Conservation (phyloP, 129 eudicot species). For the Dittrichia graveolens region DNA sequence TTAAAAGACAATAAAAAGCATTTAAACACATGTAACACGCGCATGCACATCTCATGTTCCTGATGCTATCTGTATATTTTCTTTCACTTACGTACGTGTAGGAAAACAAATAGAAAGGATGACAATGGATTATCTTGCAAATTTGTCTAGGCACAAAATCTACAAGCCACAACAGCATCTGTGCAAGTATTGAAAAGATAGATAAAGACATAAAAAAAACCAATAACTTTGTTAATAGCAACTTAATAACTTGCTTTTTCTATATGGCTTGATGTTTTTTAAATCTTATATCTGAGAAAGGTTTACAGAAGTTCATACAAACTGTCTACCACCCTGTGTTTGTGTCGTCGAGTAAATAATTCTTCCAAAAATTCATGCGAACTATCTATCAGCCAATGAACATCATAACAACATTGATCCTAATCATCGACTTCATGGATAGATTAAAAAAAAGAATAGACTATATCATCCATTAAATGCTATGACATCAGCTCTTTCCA, state of each 20-base stretch:
- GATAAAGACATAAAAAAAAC: neutral
- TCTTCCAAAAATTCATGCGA: neutral
- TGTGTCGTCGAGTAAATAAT: neutral
- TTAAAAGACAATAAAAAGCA: conserved; percentile 13
- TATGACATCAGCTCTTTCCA: neutral
- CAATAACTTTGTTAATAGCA: neutral
- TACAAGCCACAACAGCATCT: conserved; percentile 3
- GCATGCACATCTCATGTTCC: neutral
- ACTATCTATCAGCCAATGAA: neutral
- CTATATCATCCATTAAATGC: neutral
- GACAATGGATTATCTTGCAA: neutral
- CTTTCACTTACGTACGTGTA: neutral
- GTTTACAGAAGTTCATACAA: neutral
- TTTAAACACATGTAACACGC: neutral
- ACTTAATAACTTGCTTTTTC: too few species aligned
- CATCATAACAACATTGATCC: neutral
- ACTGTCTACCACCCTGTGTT: neutral
- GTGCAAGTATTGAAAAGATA: conserved; percentile 11
- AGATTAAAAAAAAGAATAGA: neutral
- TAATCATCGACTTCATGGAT: neutral
- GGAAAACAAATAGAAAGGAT: too few species aligned
- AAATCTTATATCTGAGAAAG: neutral
- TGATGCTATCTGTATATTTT: neutral
- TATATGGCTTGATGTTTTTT: too few species aligned
- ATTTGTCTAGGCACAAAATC: conserved; percentile 4